phyloP scores from a whole-genome alignment of 768 basidiomycete genomes.

The Phaeolepiota aurea region DNA sequence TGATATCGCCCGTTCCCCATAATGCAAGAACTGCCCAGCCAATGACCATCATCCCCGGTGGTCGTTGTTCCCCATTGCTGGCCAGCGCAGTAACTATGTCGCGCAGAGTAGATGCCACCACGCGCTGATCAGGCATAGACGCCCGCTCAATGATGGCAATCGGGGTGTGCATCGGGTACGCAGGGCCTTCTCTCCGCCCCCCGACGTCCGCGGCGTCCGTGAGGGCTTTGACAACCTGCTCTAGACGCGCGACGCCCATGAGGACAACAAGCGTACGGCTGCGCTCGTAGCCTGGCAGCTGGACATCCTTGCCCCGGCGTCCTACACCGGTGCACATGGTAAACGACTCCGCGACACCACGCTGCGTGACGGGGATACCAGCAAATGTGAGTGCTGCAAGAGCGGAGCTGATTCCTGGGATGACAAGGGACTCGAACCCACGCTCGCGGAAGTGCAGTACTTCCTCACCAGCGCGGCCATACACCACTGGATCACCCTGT shows the following conservation, averaged over 20 bases:
- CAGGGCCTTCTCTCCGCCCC: slow-evolving; percentile 30
- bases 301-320: slow-evolving; percentile 70
- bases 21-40: slow-evolving; percentile 87
- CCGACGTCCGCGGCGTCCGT: no score
- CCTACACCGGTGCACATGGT: slow-evolving; percentile 94
- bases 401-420: slow-evolving; percentile 88
- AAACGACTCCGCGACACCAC: slow-evolving; percentile 87
- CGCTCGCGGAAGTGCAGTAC: slow-evolving; percentile 83
- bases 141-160: slow-evolving; percentile 93
- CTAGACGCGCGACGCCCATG: slow-evolving; percentile 91
- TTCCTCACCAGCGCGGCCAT: slow-evolving; percentile 93
- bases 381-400: slow-evolving; percentile 86
- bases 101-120: slow-evolving; percentile 68
- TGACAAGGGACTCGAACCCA: slow-evolving; percentile 75
- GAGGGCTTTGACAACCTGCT: slow-evolving; percentile 62
- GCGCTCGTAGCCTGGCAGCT: slow-evolving; percentile 83
- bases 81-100: slow-evolving; percentile 67
- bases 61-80: slow-evolving; percentile 75
- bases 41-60: slow-evolving; percentile 93
- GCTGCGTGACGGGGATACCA: slow-evolving; percentile 90
- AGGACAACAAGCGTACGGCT: slow-evolving; percentile 74
- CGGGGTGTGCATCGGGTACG: slow-evolving; percentile 71
- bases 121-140: slow-evolving; percentile 89
- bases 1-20: slow-evolving; percentile 62
- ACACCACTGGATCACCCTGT: slow-evolving; percentile 95